phyloP scores from a whole-genome alignment of 2,329 filamentous ascomycete genomes.

The Colletotrichum sp. region DNA sequence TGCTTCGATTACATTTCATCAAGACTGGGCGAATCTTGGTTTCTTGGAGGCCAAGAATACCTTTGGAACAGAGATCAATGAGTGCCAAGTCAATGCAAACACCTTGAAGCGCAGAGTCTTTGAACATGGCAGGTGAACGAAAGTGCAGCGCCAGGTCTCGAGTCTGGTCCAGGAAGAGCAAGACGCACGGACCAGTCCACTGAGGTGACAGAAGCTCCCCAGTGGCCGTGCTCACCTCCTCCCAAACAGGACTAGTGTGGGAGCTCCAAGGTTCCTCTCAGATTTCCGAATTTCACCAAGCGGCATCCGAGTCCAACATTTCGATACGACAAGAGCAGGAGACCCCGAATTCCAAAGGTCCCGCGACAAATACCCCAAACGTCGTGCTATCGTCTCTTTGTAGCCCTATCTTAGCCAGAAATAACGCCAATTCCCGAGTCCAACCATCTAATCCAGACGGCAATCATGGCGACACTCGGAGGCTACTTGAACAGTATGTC shows the following conservation, averaged over 20 bases:
- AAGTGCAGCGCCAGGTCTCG: neutral
- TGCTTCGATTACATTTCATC: neutral
- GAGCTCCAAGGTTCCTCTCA: conserved; percentile 12
- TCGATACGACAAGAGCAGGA: neutral
- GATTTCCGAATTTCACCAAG: conserved; percentile 17
- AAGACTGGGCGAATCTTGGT: neutral
- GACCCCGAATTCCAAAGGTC: neutral
- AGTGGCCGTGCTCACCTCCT: neutral
- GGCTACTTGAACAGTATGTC: conserved; percentile 49
- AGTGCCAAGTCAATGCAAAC: neutral
- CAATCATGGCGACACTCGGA: conserved; percentile 48
- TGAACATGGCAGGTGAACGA: neutral
- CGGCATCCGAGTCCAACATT: neutral
- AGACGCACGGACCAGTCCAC: neutral
- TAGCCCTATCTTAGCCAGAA: neutral
- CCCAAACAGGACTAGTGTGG: conserved; percentile 9
- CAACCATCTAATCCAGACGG: neutral
- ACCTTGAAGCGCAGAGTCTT: neutral
- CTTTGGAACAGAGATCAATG: neutral
- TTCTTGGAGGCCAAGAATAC: neutral
- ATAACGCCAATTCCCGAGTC: neutral
- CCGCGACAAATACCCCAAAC: neutral
- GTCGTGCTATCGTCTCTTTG: neutral
- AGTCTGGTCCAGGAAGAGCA: neutral
- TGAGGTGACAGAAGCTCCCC: neutral